Conservation (phyloP, 2,329 filamentous ascomycete genomes). For the Xylaria sp. region DNA sequence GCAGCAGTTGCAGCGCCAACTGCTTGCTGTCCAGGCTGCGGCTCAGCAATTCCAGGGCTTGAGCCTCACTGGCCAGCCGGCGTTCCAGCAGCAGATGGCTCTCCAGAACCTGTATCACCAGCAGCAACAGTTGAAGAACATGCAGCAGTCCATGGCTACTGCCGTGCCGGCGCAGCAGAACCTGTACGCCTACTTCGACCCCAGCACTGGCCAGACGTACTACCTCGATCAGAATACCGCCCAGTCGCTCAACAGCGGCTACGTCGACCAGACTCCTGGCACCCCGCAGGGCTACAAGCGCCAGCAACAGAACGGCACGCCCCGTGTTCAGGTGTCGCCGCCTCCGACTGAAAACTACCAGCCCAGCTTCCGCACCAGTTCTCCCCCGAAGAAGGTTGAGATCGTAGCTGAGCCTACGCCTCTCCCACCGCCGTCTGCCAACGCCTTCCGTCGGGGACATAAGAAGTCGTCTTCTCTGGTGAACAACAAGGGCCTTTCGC, state of each 20-base stretch:
- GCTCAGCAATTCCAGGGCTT: slow-evolving; percentile 82
- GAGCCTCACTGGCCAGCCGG: slow-evolving; percentile 63
- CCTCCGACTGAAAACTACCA: slow-evolving; percentile 64
- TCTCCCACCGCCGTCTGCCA: slow-evolving; percentile 84
- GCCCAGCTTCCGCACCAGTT: slow-evolving; percentile 62
- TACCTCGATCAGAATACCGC: slow-evolving; percentile 69
- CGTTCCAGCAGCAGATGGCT: slow-evolving; percentile 48
- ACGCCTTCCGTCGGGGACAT: slow-evolving; percentile 90
- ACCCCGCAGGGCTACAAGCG: slow-evolving; percentile 38
- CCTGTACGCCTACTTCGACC: slow-evolving; percentile 82
- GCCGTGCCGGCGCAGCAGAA: slow-evolving; percentile 69
- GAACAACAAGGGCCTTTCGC: slow-evolving; percentile 56
- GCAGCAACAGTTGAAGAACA: slow-evolving; percentile 66
- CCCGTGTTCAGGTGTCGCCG: slow-evolving; percentile 81
- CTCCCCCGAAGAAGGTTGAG: slow-evolving; percentile 67
- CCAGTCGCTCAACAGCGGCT: slow-evolving; percentile 43
- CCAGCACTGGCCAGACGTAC: slow-evolving; percentile 79
- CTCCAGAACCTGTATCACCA: slow-evolving; percentile 57
- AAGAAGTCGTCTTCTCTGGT: slow-evolving; percentile 84
- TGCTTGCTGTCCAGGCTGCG: slow-evolving; percentile 79
- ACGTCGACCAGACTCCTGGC: slow-evolving; percentile 50
- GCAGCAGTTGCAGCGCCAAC: slow-evolving; percentile 90
- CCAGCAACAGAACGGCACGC: slow-evolving; percentile 59
- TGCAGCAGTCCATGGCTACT: slow-evolving; percentile 62
- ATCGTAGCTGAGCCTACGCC: slow-evolving; percentile 70